Evolutionary conservation across 352 stramenopile species (phyloP).

Genomic region (Globisporangium apiculatum): DNA sequence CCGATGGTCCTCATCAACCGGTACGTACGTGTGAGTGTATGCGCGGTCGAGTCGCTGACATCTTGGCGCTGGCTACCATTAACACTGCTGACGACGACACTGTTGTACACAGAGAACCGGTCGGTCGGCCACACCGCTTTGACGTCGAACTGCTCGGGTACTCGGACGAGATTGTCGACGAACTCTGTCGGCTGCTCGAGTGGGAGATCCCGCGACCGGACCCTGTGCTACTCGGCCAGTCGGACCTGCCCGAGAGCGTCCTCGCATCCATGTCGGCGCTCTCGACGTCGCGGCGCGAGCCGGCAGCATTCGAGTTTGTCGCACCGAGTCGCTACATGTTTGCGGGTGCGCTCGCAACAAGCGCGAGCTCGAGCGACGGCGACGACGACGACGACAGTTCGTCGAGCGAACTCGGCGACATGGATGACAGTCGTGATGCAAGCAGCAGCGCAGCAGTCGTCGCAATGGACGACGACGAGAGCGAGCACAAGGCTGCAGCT

Average conservation of each 20-base stretch:
- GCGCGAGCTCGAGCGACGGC: conserved; percentile 52
- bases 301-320: conserved; percentile 60
- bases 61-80: neutral
- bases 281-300: conserved; percentile 15
- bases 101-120: conserved; percentile 41
- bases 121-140: conserved; percentile 77
- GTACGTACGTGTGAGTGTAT: conserved; percentile 15
- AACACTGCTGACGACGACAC: neutral
- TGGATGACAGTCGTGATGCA: no score
- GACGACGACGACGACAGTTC: conserved; percentile 30
- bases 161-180: conserved; percentile 80
- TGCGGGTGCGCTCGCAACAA: conserved; percentile 53
- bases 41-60: neutral
- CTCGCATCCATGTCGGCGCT: conserved; percentile 16
- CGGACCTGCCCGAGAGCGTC: conserved; percentile 30
- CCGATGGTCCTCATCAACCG: conserved; percentile 84
- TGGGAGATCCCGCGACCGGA: conserved; percentile 77
- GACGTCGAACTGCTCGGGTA: conserved; percentile 80
- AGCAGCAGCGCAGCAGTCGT: conserved; percentile 9
- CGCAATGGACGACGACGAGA: conserved; percentile 29
- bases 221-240: conserved; percentile 55
- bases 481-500: conserved; percentile 14
- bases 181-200: conserved; percentile 63
- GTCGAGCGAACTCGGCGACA: neutral
- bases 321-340: conserved; percentile 71